Evolutionary conservation across 2,329 filamentous ascomycete species (phyloP).

Genomic region (Daldinia eschscholtzii): DNA sequence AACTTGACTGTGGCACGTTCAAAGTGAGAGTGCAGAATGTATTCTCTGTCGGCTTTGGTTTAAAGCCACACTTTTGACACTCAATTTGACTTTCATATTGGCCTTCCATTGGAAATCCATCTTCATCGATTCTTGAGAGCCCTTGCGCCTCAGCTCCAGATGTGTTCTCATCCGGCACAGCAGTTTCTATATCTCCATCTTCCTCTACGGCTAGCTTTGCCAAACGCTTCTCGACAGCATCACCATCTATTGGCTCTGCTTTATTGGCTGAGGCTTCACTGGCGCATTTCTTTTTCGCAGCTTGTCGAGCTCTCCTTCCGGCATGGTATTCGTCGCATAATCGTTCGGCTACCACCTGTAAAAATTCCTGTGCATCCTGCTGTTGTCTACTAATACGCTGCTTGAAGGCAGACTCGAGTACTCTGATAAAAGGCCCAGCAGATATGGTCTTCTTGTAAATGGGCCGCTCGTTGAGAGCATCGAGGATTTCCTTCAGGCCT

Average conservation of each 20-base stretch:
- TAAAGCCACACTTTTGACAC: constrained; percentile 90
- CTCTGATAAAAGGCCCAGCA: constrained; percentile 83
- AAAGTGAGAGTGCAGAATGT: constrained; percentile 93
- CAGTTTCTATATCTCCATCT: constrained; percentile 38
- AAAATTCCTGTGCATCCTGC: constrained; percentile 96
- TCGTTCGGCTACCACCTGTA: constrained; percentile 92
- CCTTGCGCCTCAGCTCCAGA: constrained; percentile 38
- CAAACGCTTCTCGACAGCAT: constrained; percentile 51
- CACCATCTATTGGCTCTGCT: constrained; percentile 46
- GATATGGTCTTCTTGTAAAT: constrained; percentile 95
- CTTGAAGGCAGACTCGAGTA: constrained; percentile 86
- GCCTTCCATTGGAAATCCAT: constrained; percentile 92
- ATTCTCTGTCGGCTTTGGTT: constrained; percentile 84
- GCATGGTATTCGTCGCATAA: constrained; percentile 95
- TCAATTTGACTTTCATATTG: constrained; percentile 94
- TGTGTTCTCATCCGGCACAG: constrained; percentile 24
- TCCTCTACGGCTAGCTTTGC: constrained; percentile 47
- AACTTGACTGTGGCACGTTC: constrained; percentile 85
- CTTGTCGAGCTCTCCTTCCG: constrained; percentile 77
- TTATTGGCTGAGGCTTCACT: constrained; percentile 24
- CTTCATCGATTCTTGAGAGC: constrained; percentile 52
- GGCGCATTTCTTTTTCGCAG: constrained; percentile 59
- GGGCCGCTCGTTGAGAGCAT: constrained; percentile 91
- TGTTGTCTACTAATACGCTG: constrained; percentile 94
- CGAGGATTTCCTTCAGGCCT: constrained; percentile 91